phyloP scores from a whole-genome alignment of 2,329 filamentous ascomycete genomes.

The Pezicula carpinea region DNA sequence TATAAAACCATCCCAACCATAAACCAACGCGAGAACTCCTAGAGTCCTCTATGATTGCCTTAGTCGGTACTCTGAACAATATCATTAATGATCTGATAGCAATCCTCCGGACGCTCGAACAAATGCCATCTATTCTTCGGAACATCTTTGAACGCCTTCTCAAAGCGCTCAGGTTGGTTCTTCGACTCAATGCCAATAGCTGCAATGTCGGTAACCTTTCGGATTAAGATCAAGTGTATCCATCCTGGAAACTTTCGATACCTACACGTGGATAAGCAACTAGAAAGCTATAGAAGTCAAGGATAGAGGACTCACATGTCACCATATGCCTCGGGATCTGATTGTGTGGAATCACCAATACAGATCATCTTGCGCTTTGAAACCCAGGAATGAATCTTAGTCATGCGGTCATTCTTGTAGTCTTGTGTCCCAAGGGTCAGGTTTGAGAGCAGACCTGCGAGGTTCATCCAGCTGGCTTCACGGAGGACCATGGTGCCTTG shows the following conservation, averaged over 20 bases:
- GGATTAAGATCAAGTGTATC: conserved; percentile 80
- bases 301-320: conserved; percentile 53
- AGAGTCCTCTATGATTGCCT: no score
- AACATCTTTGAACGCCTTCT: conserved; percentile 74
- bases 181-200: conserved; percentile 66
- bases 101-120: conserved; percentile 73
- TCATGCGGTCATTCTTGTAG: conserved; percentile 80
- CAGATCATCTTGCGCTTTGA: conserved; percentile 75
- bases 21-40: no score
- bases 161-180: conserved; percentile 71
- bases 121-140: conserved; percentile 72
- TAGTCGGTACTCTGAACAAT: conserved; percentile 8
- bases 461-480: conserved; percentile 80
- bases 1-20: no score
- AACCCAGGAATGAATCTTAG: conserved; percentile 73
- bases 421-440: conserved; percentile 76
- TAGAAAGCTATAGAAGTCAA: neutral
- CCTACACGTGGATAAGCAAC: conserved; percentile 30
- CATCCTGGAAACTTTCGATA: conserved; percentile 65
- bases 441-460: conserved; percentile 72
- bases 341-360: conserved; percentile 88
- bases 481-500: conserved; percentile 78
- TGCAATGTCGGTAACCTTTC: conserved; percentile 74
- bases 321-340: conserved; percentile 85
- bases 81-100: conserved; percentile 36